Base-by-base conservation (phyloP, 805 yeast species). In the Jamesozyma piceae region DNA sequence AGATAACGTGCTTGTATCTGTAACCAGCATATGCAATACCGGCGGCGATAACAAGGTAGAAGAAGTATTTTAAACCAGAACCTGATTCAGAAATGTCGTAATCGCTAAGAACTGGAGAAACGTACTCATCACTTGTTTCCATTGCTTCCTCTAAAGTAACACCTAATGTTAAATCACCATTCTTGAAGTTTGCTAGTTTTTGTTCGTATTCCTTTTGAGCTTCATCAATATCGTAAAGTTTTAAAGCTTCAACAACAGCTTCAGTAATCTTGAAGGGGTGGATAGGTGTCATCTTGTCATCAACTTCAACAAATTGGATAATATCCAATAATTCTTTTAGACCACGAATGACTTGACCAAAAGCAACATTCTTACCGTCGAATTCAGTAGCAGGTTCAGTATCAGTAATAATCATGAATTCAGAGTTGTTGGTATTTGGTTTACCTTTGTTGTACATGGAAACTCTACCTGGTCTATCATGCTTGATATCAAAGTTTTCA, bases 331-430 rank as follows among this genome's bases (percentile, higher is more conserved):
- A 72, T 19, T 57, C 53, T 15, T 80, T 82, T 44, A 74, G 63
- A 13, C 92, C 90, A 29, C 75, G 78, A 15, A 74, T 55, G 37
- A 83, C 78, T 64, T 82, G 87, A 40, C 94, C 94, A 56, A 83
- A 83, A 2, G 80, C 89, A 53, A 82, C 92, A 62, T 82, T 80
- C 9, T 64, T 60, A 22, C 78, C 79, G 59, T 81, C 75, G 51
- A 82, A 68, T 71, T 74, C 71, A 9, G 51, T 41, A 38, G 68
- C 58, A 2, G 60, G 51, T 19, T 75, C 72, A 13, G 65, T 55
- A 6, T 67, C 74, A 1, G 82, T 73, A 38, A 85, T 79, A 56
- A 82, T 78, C 57, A 78, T 80, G 55, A 81, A 81, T 56, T 80
- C 85, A 14, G 83, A 75, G 3, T 82, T 83, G 49, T 78, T 80